Evolutionary conservation across 1,139 yeast genomes (phyloP), one percentile per base, ranked within the genome.

Genomic region (Hansenula sp.): DNA sequence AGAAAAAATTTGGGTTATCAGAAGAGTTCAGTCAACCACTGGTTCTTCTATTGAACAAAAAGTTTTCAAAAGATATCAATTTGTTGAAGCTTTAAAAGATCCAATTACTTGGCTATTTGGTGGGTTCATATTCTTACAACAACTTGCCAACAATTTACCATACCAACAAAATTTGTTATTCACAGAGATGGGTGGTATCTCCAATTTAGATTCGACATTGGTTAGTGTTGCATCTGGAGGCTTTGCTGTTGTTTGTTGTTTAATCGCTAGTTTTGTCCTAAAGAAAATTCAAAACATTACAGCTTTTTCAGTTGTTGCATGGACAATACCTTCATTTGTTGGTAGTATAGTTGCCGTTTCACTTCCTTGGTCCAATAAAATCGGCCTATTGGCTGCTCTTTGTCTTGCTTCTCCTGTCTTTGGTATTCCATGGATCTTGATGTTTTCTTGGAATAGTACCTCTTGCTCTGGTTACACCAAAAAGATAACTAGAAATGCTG

Each of bases 181-280:
- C 43, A 62, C 60, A 21, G 63, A 62, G 33, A 61, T 71, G 54
- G 75, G 75, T 37, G 68, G 56, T 29, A 58, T 73, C 29, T 45
- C 53, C 9, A 67, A 64, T 47, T 59, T 75, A 40, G 67, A 66
- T 38, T 68, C 80, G 1, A 73, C 78, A 1, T 56, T 76, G 29
- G 77, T 76, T 6, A 68, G 79, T 6, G 77, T 74, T 37, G 79
- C 77, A 1, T 65, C 72, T 32, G 71, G 75, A 36, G 73, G 76
- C 0, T 73, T 64, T 44, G 64, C 72, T 1, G 59, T 62, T 6
- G 45, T 60, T 4, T 64, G 67, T 56, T 54, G 65, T 18, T 34
- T 64, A 21, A 48, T 63, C 17, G 67, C 71, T 3, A 51, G 62
- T 26, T 39, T 55, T 24, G 6, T 44, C 22, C 38, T 53, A 16